These are phyloP conservation scores for Microdochium trichocladiopsis DNA, from an alignment of 2,329 filamentous ascomycete species.

Conservation along the genomic window DNA sequence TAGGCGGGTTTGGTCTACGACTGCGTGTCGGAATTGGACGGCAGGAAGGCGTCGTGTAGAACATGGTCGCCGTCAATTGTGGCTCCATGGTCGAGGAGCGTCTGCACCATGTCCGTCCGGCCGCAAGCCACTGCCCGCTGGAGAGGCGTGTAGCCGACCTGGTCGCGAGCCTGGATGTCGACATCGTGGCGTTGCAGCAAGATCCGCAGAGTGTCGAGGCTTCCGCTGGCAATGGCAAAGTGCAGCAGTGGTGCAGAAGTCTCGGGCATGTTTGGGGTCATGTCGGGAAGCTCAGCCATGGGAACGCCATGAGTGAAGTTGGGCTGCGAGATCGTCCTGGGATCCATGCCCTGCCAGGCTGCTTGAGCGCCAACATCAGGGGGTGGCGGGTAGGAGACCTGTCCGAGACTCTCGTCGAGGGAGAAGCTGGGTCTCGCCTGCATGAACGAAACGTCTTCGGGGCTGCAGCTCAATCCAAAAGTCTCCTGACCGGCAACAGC, in stretches of 20 bases:
- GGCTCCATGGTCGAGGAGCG: slow-evolving; percentile 21
- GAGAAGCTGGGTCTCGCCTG: slow-evolving; percentile 3
- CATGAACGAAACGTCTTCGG: slow-evolving; percentile 17
- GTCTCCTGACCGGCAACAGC: slow-evolving; percentile 1
- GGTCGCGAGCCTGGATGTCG: slow-evolving; percentile 20
- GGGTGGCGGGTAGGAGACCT: neutral
- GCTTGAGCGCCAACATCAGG: neutral
- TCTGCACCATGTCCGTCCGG: slow-evolving; percentile 21
- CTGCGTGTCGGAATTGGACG: neutral
- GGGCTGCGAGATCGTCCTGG: slow-evolving; percentile 15
- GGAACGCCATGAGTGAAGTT: slow-evolving; percentile 1
- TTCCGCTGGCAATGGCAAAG: slow-evolving; percentile 21
- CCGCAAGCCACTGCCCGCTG: slow-evolving; percentile 22
- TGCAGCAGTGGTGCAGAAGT: slow-evolving; percentile 22
- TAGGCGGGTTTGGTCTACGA: too few relatives aligned
- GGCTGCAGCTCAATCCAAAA: slow-evolving; percentile 10
- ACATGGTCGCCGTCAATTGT: neutral
- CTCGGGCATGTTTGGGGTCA: slow-evolving; percentile 10
- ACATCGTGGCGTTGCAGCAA: slow-evolving; percentile 20
- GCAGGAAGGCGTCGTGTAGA: too few relatives aligned
- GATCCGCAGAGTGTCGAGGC: slow-evolving; percentile 18
- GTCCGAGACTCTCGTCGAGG: neutral
- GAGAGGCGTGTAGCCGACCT: slow-evolving; percentile 20
- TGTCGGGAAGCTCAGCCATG: slow-evolving; percentile 1
- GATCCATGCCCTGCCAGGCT: slow-evolving; percentile 7